A percentile compares a stretch with the other conserved stretches of the same genome.
phyloP scores from a whole-genome alignment of 257 asterid species.

The Solanum lycopersicoides region DNA sequence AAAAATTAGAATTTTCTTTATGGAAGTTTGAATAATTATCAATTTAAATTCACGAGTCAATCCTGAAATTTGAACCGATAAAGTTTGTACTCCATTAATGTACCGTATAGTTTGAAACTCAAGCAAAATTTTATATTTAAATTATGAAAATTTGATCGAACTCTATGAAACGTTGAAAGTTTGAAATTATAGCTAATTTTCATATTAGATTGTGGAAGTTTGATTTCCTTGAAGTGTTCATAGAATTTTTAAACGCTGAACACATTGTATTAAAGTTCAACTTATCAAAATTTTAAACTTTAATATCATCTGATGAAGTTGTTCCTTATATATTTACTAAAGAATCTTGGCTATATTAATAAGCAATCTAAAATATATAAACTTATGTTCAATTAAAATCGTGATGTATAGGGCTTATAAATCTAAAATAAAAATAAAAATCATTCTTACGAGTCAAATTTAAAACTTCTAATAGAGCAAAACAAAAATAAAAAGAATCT shows the following conservation, averaged over 20 bases:
- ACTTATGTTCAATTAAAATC: not conserved
- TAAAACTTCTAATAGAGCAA: not conserved
- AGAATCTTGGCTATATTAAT: not conserved
- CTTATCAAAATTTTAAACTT: not conserved
- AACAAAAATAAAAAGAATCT: not conserved
- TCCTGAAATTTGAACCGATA: not conserved
- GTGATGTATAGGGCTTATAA: rapidly evolving
- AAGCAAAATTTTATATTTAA: not conserved
- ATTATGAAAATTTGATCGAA: not conserved
- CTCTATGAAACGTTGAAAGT: not conserved
- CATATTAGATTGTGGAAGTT: not conserved
- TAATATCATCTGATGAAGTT: not conserved
- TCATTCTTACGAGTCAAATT: not conserved
- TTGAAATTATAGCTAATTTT: not conserved
- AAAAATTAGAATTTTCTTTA: no score
- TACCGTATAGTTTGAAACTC: not conserved
- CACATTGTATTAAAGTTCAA: not conserved
- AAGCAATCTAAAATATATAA: not conserved
- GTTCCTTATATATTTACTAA: no score
- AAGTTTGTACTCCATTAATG: not conserved
- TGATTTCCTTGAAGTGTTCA: not conserved
- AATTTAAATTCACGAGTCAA: not conserved
- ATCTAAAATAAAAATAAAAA: not conserved
- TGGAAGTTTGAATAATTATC: not conserved
- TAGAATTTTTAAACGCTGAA: not conserved